phyloP scores from a whole-genome alignment of 805 yeast species.

The Sugiyamaella valdiviana region DNA sequence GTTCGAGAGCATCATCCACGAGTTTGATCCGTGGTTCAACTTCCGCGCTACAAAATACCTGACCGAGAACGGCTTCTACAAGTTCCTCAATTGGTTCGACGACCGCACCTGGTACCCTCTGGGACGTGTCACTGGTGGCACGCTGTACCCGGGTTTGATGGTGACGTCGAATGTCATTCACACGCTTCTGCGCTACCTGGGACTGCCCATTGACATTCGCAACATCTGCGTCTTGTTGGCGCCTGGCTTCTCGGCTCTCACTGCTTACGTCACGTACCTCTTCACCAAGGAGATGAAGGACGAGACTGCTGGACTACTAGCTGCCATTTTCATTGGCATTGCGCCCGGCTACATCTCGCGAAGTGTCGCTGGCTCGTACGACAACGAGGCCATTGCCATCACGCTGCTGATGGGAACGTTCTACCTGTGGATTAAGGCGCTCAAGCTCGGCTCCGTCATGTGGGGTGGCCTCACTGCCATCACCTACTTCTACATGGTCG shows the following conservation, averaged over 20 bases:
- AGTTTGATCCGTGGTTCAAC: slow-evolving; percentile 64
- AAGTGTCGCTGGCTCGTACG: slow-evolving; percentile 98
- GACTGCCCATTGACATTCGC: slow-evolving; percentile 88
- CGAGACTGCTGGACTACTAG: slow-evolving; percentile 78
- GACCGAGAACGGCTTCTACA: slow-evolving; percentile 76
- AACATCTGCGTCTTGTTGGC: slow-evolving; percentile 94
- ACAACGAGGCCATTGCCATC: slow-evolving; percentile 98
- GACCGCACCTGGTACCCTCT: slow-evolving; percentile 99
- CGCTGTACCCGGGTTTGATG: slow-evolving; percentile 96
- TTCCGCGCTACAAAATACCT: slow-evolving; percentile 93
- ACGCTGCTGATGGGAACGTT: slow-evolving; percentile 93
- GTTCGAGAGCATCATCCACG: slow-evolving; percentile 95
- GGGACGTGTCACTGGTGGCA: slow-evolving; percentile 99
- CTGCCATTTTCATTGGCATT: slow-evolving; percentile 93
- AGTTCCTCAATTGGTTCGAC: slow-evolving; percentile 96
- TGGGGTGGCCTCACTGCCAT: slow-evolving; percentile 80
- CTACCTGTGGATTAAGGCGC: slow-evolving; percentile 90
- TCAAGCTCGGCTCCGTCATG: slow-evolving; percentile 82
- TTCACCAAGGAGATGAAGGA: slow-evolving; percentile 88
- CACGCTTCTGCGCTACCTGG: slow-evolving; percentile 55
- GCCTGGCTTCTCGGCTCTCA: slow-evolving; percentile 90
- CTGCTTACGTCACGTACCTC: slow-evolving; percentile 83
- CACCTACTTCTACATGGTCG: slow-evolving; percentile 95
- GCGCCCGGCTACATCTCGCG: slow-evolving; percentile 98
- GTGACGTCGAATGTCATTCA: slow-evolving; percentile 91